These are phyloP conservation scores for Neonothopanus nambi DNA, from an alignment of 1,284 basidiomycete species.

Conservation along the genomic window DNA sequence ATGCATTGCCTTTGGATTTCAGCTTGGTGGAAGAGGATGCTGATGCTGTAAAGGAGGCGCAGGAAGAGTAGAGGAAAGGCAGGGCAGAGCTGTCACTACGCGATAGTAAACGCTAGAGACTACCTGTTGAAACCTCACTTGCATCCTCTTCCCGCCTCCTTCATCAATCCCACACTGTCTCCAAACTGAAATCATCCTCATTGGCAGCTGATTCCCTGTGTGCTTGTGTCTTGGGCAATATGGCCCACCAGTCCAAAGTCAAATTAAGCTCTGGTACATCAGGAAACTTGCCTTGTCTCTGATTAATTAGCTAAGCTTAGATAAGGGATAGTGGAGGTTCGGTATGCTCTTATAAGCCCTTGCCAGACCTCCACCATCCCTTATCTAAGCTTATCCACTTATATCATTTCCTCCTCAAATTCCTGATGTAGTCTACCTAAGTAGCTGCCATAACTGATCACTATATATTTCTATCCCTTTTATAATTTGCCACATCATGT, in stretches of 20 bases:
- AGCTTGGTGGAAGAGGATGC: constrained; percentile 62
- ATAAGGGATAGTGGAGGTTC: too few species aligned
- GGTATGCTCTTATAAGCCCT: too few species aligned
- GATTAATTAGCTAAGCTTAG: too few species aligned
- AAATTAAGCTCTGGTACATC: too few species aligned
- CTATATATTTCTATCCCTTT: too few species aligned
- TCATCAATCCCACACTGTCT: constrained; percentile 17
- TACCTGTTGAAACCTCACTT: constrained; percentile 30
- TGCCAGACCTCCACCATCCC: too few species aligned
- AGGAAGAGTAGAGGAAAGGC: constrained; percentile 58
- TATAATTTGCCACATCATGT: too few species aligned
- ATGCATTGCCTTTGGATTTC: constrained; percentile 70
- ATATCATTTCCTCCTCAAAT: too few species aligned
- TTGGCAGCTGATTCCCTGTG: constrained; percentile 42
- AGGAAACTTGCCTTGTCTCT: too few species aligned
- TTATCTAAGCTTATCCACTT: too few species aligned
- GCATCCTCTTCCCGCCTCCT: constrained; percentile 25
- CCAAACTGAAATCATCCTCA: constrained; percentile 15
- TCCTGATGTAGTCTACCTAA: too few species aligned
- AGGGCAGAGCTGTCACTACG: constrained; percentile 42
- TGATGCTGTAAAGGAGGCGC: constrained; percentile 54
- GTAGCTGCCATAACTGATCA: too few species aligned
- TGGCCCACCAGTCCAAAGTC: constrained; percentile 36
- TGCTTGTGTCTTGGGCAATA: constrained; percentile 59
- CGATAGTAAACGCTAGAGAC: constrained; percentile 49